phyloP scores from a whole-genome alignment of 2,329 filamentous ascomycete species.

The Exutisphaerella laricina region DNA sequence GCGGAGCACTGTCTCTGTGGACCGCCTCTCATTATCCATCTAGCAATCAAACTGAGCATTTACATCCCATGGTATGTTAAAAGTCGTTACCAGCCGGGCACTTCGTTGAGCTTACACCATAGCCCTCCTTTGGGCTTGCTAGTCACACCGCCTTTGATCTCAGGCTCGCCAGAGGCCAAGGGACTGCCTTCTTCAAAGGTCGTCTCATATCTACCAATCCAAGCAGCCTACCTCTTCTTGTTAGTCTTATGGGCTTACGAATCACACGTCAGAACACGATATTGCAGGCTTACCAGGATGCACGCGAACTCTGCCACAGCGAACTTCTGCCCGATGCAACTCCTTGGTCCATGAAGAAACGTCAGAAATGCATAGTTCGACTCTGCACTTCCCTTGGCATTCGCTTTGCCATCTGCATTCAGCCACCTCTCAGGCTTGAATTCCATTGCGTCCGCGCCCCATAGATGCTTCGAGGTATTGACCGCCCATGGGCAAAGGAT shows the following conservation, averaged over 20 bases:
- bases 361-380: constrained; percentile 39
- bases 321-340: constrained; percentile 30
- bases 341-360: constrained; percentile 38
- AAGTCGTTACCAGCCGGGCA: constrained; percentile 58
- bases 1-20: too few relatives aligned
- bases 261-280: too few relatives aligned
- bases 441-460: constrained; percentile 67
- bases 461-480: constrained; percentile 63
- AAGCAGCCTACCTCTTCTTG: too few relatives aligned
- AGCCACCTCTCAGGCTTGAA: constrained; percentile 81
- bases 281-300: too few relatives aligned
- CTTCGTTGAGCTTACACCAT: constrained; percentile 58
- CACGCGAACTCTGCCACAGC: constrained; percentile 58
- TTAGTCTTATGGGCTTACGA: too few relatives aligned
- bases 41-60: background rate
- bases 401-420: constrained; percentile 45
- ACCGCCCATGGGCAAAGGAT: constrained; percentile 60
- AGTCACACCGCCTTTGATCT: constrained; percentile 66
- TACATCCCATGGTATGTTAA: too few relatives aligned
- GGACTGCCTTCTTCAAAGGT: constrained; percentile 54
- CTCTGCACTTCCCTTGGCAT: constrained; percentile 65
- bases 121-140: constrained; percentile 67
- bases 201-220: constrained; percentile 69
- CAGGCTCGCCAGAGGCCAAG: constrained; percentile 47
- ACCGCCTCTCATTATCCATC: background rate